Evolutionary conservation across 176 grass and related monocot genomes (phyloP).

Genomic region (Oropetium thomaeum): DNA sequence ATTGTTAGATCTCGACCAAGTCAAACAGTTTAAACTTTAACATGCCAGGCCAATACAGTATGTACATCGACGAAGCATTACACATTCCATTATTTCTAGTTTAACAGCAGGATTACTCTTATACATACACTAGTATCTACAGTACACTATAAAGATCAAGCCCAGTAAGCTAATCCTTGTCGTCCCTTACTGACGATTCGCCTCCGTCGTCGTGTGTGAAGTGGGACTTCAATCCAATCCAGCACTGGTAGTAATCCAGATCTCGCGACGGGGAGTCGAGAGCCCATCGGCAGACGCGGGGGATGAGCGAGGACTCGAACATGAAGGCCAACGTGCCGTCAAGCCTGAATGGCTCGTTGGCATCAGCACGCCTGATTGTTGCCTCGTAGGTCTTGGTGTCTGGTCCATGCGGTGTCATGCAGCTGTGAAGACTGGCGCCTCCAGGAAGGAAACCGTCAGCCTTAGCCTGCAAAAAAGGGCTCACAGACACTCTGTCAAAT

Average conservation of each 20-base stretch:
- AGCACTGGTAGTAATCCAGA: slow-evolving; percentile 82
- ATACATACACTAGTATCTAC: too few species aligned
- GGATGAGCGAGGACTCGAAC: slow-evolving; percentile 82
- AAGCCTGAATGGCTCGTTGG: slow-evolving; percentile 53
- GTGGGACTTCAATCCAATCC: slow-evolving; percentile 83
- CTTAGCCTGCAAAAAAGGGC: slow-evolving; percentile 73
- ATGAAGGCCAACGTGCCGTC: slow-evolving; percentile 77
- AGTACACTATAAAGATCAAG: neutral
- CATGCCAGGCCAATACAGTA: too few species aligned
- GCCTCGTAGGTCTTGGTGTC: slow-evolving; percentile 89
- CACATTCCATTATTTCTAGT: too few species aligned
- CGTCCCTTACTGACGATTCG: neutral
- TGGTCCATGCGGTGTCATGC: slow-evolving; percentile 97
- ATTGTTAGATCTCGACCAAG: too few species aligned
- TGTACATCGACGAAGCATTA: too few species aligned
- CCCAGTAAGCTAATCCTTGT: neutral
- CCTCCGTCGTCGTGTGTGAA: slow-evolving; percentile 33
- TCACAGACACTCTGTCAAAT: too few species aligned
- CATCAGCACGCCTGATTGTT: slow-evolving; percentile 39
- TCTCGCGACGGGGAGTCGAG: slow-evolving; percentile 61
- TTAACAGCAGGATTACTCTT: too few species aligned
- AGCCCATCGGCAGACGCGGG: slow-evolving; percentile 77
- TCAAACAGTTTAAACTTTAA: too few species aligned
- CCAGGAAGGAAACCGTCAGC: slow-evolving; percentile 89
- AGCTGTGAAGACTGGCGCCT: slow-evolving; percentile 86